phyloP scores from a whole-genome alignment of 768 basidiomycete species.

The Leccinum sublutescens region DNA sequence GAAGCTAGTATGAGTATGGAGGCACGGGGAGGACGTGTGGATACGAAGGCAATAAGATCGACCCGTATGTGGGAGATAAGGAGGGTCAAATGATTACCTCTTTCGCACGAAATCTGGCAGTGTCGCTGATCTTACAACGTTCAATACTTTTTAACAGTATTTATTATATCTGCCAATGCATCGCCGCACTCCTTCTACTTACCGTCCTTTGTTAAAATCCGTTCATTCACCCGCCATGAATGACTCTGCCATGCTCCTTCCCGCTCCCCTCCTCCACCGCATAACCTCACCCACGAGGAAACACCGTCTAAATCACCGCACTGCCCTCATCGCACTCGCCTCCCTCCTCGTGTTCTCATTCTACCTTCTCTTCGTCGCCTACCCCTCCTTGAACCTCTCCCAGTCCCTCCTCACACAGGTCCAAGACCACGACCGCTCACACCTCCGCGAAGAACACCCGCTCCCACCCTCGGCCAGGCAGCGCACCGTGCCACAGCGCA shows the following conservation, averaged over 20 bases:
- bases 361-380: slow-evolving; percentile 55
- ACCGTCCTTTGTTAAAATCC: slow-evolving; percentile 20
- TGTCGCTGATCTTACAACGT: background rate
- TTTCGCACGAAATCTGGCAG: background rate
- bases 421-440: slow-evolving; percentile 9
- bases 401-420: slow-evolving; percentile 31
- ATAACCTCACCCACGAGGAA: slow-evolving; percentile 11
- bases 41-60: background rate
- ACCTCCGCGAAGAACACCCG: slow-evolving; percentile 15
- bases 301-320: slow-evolving; percentile 48
- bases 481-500: slow-evolving; percentile 19
- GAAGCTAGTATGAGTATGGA: background rate
- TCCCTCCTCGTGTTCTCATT: slow-evolving; percentile 48
- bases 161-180: slow-evolving; percentile 18
- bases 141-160: background rate
- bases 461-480: slow-evolving; percentile 19
- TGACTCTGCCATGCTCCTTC: slow-evolving; percentile 27
- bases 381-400: slow-evolving; percentile 40
- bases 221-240: background rate
- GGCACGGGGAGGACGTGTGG: background rate
- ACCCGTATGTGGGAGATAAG: background rate
- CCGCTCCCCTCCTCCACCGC: slow-evolving; percentile 30
- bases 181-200: slow-evolving; percentile 26
- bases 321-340: slow-evolving; percentile 54
- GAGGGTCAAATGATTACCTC: background rate